Base-by-base conservation (phyloP, 495 filamentous ascomycete species). In the Podospora australis region DNA sequence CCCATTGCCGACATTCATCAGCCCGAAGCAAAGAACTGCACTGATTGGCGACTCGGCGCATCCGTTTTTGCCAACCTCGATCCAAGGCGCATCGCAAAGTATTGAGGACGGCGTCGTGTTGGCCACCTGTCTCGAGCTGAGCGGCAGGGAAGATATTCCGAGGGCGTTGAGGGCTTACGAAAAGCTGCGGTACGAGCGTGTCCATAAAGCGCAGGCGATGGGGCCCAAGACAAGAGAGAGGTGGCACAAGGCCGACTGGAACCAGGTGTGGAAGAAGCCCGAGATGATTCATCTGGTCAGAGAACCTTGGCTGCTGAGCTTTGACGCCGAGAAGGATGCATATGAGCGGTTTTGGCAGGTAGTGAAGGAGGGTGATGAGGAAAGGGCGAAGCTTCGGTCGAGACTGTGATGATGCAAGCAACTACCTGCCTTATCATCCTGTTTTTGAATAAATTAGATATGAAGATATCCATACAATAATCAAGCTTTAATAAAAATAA, bases 41-140 rank as follows among this genome's bases (percentile, higher is more conserved):
- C 66, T 84, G 13, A 72, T 88, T 25, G 85, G 84, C 19, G 86
- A 88, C 54, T 70, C 82, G 5, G 84, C 84, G 1, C 86, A 90
- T 64, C 78, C 84, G 0, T 87, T 88, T 60, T 67, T 88, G 3
- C 84, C 84, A 0, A 86, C 82, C 0, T 81, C 77, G 3, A 78
- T 79, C n/a, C 80, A 87, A 50, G 86, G 86, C 0, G 85, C 81
- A 0, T 83, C 78, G 23, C 60, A 86, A 55, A 81, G 83, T 0
- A 80, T 88, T 52, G 86, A 90, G 54, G 86, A 88, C 59, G 86
- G 78, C 2, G 77, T 79, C 1, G 79, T 78, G 1, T 59, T 88
- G 5, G 83, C 84, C 5, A 73, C 80, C 6, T 82, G 78, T 43
- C 66, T 89, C 45, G 67, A 72, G 52, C 61, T 71, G 22, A 54